These are phyloP conservation scores for Fusarium veterinarium DNA, from an alignment of 2,329 filamentous ascomycete species.

Conservation along the genomic window DNA sequence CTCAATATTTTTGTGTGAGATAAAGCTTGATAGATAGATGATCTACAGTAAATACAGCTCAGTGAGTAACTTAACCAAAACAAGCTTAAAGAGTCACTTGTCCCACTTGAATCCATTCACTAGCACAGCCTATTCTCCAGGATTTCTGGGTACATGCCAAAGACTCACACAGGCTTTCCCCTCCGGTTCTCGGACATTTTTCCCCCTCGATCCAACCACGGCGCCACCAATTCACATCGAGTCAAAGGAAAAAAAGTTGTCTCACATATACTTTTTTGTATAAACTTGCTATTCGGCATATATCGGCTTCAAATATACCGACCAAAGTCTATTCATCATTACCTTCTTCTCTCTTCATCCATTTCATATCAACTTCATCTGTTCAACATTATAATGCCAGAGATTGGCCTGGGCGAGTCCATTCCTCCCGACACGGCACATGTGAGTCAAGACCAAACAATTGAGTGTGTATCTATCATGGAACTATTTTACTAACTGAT, in stretches of 20 bases:
- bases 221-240: constrained; percentile 21
- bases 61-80: not conserved
- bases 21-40: not conserved
- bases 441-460: constrained; percentile 61
- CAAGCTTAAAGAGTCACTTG: constrained; percentile 5
- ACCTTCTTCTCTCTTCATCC: not conserved
- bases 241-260: constrained; percentile 21
- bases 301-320: not conserved
- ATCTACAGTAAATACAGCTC: not conserved
- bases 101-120: constrained; percentile 15
- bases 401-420: constrained; percentile 71
- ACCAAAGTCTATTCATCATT: not conserved
- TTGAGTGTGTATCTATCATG: not conserved
- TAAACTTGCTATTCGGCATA: not conserved
- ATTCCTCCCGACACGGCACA: constrained; percentile 84
- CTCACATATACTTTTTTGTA: not conserved
- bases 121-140: constrained; percentile 11
- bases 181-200: constrained; percentile 40
- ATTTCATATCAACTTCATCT: not conserved
- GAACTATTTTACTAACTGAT: not conserved
- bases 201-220: constrained; percentile 20
- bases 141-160: not conserved
- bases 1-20: not conserved
- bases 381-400: constrained; percentile 53
- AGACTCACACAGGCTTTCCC: constrained; percentile 11